Base-by-base conservation (phyloP, 441 rosid genomes). In the Oxalis stricta region DNA sequence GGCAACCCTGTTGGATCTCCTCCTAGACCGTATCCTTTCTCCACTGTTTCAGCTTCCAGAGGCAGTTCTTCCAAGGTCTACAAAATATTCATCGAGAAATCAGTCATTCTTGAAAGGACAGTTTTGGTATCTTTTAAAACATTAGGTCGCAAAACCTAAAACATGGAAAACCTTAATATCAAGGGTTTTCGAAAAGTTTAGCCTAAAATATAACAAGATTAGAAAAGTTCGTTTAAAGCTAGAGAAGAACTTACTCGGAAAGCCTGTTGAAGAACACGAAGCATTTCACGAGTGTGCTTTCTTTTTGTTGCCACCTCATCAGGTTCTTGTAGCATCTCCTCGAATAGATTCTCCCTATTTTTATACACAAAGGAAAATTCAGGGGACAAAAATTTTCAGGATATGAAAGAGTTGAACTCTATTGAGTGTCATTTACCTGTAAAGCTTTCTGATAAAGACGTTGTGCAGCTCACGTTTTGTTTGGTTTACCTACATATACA, bases 251-350 rank as follows among this genome's bases (percentile, higher is more conserved):
- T 52, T 47, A 87, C 99, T 79, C 83, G 70, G 64, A 82, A 80
- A 41, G 99, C 99, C 60, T 82, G 99, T 55, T 84, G 99, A 46
- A 93, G 97, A 53, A 80, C 79, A 35, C 82, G 63, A 31, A 93
- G 93, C 34, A 79, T 75, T 57, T 88, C 97, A 46, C 87, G 76
- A 3, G 93, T 84, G 33, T 74, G 91, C 58, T 87, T 93, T 72
- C 99, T 78, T 68, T 75, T 87, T 32, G 47, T 38, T 22, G 99
- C 89, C 35, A 93, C 60, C 64, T 84, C 99, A 21, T 78, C 93
- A 33, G 99, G 89, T 66, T 93, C 99, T 74, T 87, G 99, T 59
- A 93, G 61, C 97, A 93, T 84, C 73, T 93, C 97, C 65, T 93
- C 97, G 45, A 93, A 93, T 60, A 93, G 71, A 69, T 84, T 88